Evolutionary conservation across 352 stramenopile species (phyloP).

Genomic region (Blastocystis sp.): DNA sequence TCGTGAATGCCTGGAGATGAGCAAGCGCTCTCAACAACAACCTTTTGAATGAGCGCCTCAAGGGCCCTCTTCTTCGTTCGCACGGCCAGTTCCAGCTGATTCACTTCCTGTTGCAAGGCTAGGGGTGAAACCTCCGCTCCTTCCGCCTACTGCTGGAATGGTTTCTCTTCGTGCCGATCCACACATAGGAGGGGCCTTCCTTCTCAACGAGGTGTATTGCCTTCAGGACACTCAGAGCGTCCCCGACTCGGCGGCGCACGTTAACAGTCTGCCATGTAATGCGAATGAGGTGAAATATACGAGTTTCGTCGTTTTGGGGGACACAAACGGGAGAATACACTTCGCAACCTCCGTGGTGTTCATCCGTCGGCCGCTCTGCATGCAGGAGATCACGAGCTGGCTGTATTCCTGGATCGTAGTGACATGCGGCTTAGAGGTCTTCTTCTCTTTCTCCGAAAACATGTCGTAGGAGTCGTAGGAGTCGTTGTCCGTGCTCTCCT

Average conservation of each 20-base stretch:
- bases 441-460: too few relatives aligned
- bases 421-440: background rate
- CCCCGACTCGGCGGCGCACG: slow-evolving; percentile 36
- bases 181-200: background rate
- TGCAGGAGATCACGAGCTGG: slow-evolving; percentile 40
- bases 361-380: slow-evolving; percentile 45
- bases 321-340: slow-evolving; percentile 3
- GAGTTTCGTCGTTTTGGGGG: background rate
- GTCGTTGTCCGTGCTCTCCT: too few relatives aligned
- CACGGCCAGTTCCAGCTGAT: slow-evolving; percentile 17
- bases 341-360: slow-evolving; percentile 43
- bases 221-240: slow-evolving; percentile 42
- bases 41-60: background rate
- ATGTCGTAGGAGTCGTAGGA: too few relatives aligned
- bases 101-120: slow-evolving; percentile 33
- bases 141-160: background rate
- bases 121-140: background rate
- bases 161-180: background rate
- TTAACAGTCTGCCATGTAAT: slow-evolving; percentile 24
- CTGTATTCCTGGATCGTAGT: slow-evolving; percentile 62
- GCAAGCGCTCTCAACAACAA: background rate
- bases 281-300: background rate
- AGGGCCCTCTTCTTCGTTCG: slow-evolving; percentile 14
- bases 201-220: slow-evolving; percentile 45
- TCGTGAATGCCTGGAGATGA: background rate